Evolutionary conservation across 306 rosid species (phyloP), one percentile per base, ranked within the genome.

Genomic region (Cicer arietinum): DNA sequence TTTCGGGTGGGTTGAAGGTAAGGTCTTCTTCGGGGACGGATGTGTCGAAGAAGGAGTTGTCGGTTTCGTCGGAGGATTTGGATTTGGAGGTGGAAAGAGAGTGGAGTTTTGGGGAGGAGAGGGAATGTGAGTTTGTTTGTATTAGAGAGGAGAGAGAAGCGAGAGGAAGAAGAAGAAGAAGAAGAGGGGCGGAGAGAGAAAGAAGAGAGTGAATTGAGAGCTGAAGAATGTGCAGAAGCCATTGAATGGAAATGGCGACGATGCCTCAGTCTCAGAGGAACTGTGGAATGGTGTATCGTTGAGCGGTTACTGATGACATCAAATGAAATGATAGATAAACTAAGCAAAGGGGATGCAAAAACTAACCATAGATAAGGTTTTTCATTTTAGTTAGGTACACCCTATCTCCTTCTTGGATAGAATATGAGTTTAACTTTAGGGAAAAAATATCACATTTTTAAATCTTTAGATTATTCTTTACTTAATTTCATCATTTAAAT

Each of bases 1-100:
- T 13, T 74, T 86, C 93, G 0, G 98, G 97, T 12, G 95, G 93
- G 62, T 82, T 80, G 87, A 83, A 87, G 3, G 77, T 62, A 6
- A 85, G 42, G 58, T 87, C 89, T 14, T 79, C 83, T 18, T 88
- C 81, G 1, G 92, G 88, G 74, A 79, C 83, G 7, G 78, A 71
- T 14, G 8, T 22, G 66, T 87, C 93, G 85, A 91, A 86, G 37
- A 30, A 87, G 62, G 83, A n/a, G 18, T 93, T 85, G 64, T 93
- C 95, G n/a, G 82, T 66, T 62, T 88, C 93, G 43, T 78, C 77
- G 39, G 89, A 54, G 70, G 95, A 6, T 47, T 71, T 88, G 80
- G 85, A 25, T 41, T 72, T 69, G 48, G n/a, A 9, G 52, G 61
- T 18, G 64, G 65, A 39, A 42, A 53, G 46, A 3, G 61, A 59